Percentiles rank a stretch among this genome's conserved stretches.
phyloP scores from a whole-genome alignment of 2,329 filamentous ascomycete species.

The Ilyonectria destructans region DNA sequence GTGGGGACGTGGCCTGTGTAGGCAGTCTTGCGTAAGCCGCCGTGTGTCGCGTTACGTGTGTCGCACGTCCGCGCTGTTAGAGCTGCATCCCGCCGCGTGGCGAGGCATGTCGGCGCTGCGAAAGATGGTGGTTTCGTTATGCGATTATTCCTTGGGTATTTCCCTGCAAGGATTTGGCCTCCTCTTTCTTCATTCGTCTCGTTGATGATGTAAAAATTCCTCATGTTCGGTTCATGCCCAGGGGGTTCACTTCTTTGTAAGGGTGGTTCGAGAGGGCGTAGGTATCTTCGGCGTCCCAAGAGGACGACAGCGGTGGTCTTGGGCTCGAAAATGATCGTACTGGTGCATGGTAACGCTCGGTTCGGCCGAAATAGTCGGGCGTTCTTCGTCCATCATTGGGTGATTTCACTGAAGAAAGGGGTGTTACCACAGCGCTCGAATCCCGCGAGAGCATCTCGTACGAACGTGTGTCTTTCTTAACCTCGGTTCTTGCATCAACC shows the following conservation, averaged over 20 bases:
- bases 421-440: slow-evolving; percentile 69
- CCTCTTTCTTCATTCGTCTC: slow-evolving; percentile 24
- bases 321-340: slow-evolving; percentile 72
- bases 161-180: slow-evolving; percentile 23
- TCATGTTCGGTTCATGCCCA: slow-evolving; percentile 72
- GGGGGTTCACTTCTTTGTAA: slow-evolving; percentile 66
- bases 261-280: slow-evolving; percentile 53
- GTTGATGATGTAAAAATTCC: slow-evolving; percentile 6
- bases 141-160: slow-evolving; percentile 14
- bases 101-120: slow-evolving; percentile 5
- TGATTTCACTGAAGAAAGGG: slow-evolving; percentile 60
- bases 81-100: slow-evolving; percentile 16
- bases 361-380: slow-evolving; percentile 71
- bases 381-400: slow-evolving; percentile 61
- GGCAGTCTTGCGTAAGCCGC: slow-evolving; percentile 24
- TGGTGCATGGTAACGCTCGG: slow-evolving; percentile 70
- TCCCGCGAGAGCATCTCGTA: slow-evolving; percentile 86
- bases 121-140: slow-evolving; percentile 4
- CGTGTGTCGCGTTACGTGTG: slow-evolving; percentile 21
- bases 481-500: slow-evolving; percentile 79
- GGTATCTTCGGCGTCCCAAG: slow-evolving; percentile 62
- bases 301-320: slow-evolving; percentile 61
- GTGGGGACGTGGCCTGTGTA: slow-evolving; percentile 16
- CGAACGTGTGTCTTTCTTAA: slow-evolving; percentile 76
- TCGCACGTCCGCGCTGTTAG: slow-evolving; percentile 20